Evolutionary conservation across 1,284 basidiomycete genomes (phyloP).

Genomic region (Moesziomyces aphidis): DNA sequence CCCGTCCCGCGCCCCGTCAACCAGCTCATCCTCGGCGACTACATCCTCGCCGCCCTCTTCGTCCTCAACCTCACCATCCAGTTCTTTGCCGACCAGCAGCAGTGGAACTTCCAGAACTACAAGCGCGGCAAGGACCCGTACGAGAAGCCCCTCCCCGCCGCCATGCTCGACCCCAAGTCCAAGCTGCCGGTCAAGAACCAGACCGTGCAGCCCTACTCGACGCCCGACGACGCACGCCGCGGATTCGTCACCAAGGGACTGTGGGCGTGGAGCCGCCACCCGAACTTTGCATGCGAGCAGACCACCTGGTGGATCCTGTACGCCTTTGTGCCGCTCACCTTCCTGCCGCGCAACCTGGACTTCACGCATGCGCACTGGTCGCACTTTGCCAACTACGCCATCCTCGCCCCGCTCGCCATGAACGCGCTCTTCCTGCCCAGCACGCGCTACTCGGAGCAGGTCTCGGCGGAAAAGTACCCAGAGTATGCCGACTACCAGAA

Average conservation of each 20-base stretch:
- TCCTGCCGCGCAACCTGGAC: constrained; percentile 72
- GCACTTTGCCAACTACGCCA: constrained; percentile 61
- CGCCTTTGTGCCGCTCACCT: constrained; percentile 64
- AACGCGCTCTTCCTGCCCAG: constrained; percentile 67
- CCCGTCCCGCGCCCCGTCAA: constrained; percentile 63
- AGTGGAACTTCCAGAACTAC: constrained; percentile 82
- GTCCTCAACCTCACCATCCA: constrained; percentile 77
- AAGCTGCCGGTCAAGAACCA: constrained; percentile 27
- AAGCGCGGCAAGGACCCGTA: constrained; percentile 72
- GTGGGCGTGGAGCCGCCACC: constrained; percentile 87
- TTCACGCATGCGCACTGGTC: constrained; percentile 56
- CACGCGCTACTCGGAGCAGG: constrained; percentile 82
- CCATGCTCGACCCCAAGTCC: constrained; percentile 28
- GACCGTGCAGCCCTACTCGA: constrained; percentile 38
- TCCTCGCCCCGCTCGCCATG: constrained; percentile 57
- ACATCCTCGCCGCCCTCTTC: constrained; percentile 74
- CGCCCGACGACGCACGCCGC: constrained; percentile 74
- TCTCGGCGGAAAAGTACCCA: constrained; percentile 82
- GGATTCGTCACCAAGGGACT: constrained; percentile 87
- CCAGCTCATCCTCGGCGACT: constrained; percentile 75
- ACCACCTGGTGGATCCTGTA: constrained; percentile 79
- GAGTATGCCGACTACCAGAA: constrained; percentile 79
- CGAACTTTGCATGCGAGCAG: constrained; percentile 91
- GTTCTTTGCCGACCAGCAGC: constrained; percentile 89
- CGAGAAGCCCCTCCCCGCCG: constrained; percentile 35